Evolutionary conservation across 2,329 filamentous ascomycete species (phyloP).

Genomic region (Hawksworthiomyces lignivorus): DNA sequence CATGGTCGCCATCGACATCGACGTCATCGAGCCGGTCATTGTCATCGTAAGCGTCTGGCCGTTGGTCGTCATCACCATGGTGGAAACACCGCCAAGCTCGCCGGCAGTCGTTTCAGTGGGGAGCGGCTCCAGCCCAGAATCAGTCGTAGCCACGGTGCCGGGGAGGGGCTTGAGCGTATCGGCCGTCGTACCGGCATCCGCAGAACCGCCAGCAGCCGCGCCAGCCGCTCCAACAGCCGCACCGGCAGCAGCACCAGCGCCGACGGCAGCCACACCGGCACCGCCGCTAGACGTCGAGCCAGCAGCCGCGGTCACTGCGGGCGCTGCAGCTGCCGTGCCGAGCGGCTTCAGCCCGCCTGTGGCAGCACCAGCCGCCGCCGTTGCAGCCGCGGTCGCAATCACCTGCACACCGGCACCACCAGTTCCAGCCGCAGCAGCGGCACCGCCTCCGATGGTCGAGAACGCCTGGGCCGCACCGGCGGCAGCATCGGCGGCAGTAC

Average conservation of each 20-base stretch:
- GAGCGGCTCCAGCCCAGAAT: conserved; percentile 7
- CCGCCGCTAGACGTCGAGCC: background rate
- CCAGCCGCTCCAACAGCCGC: background rate
- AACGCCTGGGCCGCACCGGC: background rate
- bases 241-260: background rate
- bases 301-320: background rate
- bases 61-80: conserved; percentile 14
- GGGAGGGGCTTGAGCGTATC: conserved; percentile 7
- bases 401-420: background rate
- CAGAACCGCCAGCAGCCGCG: background rate
- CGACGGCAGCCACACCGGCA: background rate
- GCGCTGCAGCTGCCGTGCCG: background rate
- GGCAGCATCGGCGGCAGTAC: background rate
- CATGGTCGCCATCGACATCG: conserved; percentile 4
- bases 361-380: background rate
- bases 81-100: conserved; percentile 8
- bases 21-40: conserved; percentile 8
- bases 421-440: background rate
- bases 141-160: conserved; percentile 6
- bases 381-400: background rate
- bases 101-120: conserved; percentile 3
- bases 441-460: background rate
- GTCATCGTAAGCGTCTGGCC: conserved; percentile 11
- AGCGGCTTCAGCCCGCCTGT: too few relatives aligned
- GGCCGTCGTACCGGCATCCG: background rate